Conservation (phyloP, 805 yeast genomes). For the Saccharomyces mikatae region DNA sequence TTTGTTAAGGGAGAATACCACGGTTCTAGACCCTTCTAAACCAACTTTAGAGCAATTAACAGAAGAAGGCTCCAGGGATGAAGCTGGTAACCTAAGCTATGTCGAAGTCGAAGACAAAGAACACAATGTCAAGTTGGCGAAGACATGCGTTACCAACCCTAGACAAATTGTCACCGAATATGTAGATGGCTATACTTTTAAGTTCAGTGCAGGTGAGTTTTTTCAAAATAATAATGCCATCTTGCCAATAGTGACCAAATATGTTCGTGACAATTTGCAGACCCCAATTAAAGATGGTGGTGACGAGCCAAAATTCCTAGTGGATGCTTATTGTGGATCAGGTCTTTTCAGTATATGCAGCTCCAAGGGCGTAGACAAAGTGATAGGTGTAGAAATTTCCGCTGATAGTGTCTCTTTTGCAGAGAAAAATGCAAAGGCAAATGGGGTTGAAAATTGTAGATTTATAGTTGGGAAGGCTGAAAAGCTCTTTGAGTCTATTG, state of each 20-base stretch:
- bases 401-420: conserved; percentile 90
- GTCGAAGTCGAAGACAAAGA: conserved; percentile 27
- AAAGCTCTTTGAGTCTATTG: conserved; percentile 69
- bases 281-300: conserved; percentile 36
- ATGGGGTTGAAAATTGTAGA: conserved; percentile 67
- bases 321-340: conserved; percentile 94
- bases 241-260: conserved; percentile 70
- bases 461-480: conserved; percentile 93
- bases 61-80: conserved; percentile 41
- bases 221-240: conserved; percentile 94
- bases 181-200: conserved; percentile 66
- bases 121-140: conserved; percentile 34
- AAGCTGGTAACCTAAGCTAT: conserved; percentile 31
- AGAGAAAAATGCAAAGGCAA: conserved; percentile 64
- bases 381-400: conserved; percentile 89
- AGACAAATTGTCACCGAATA: conserved; percentile 75
- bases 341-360: conserved; percentile 89
- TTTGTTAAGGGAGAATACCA: conserved; percentile 71
- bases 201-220: conserved; percentile 90
- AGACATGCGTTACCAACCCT: conserved; percentile 71
- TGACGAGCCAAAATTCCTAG: conserved; percentile 55
- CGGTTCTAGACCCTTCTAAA: conserved; percentile 25
- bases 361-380: conserved; percentile 69
- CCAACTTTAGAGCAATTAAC: conserved; percentile 29
- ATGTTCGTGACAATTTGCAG: conserved; percentile 65